Base-by-base conservation (phyloP, 768 basidiomycete species). In the Mycena venus region DNA sequence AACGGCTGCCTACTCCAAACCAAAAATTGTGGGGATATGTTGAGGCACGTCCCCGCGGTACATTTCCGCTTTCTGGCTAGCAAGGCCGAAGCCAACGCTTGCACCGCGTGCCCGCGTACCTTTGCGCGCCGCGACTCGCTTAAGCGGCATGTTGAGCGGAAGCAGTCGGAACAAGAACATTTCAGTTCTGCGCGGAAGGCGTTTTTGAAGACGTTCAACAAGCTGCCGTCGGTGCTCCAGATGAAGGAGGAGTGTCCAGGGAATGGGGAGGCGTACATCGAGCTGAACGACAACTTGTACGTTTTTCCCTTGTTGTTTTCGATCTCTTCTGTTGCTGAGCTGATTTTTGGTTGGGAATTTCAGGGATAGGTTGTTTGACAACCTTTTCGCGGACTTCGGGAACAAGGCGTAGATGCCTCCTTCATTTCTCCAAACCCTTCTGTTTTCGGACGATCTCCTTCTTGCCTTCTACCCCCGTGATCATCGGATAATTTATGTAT, bases 11-110 rank as follows among this genome's bases (percentile, higher is more conserved):
- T 1, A 1, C 32, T 6, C 0, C 2, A 5, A 8, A 66, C 71
- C 3, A 32, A 36, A 42, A 38, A 12, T 36, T 66, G 31, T 23
- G 64, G 42, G 0, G 71, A 72, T 49, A 72, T 72, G 71, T 21
- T 11, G 10, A 64, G 71, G 19, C 71, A 72, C 59, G 31, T 66
- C 27, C 21, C 38, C 9, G 58, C 58, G 23, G 8, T 11, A 4
- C 71, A 72, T 29, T 66, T n/a, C 56, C 64, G 58, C 12, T 2
- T 0, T 12, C 21, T n/a, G n/a, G n/a, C n/a, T n/a, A n/a, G n/a
- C n/a, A n/a, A 58, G 7, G 21, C 1, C 19, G 32, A n/a, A 4
- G 10, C 34, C 12, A 1, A 10, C 21, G 32, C 34, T 12, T 60
- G 58, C 58, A 36, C 36, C 23, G 58, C 34, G 9, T 60, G 58